Evolutionary conservation across 129 eudicot genomes (phyloP), one percentile per base, ranked within the genome.

Genomic region (Lactuca saligna): DNA sequence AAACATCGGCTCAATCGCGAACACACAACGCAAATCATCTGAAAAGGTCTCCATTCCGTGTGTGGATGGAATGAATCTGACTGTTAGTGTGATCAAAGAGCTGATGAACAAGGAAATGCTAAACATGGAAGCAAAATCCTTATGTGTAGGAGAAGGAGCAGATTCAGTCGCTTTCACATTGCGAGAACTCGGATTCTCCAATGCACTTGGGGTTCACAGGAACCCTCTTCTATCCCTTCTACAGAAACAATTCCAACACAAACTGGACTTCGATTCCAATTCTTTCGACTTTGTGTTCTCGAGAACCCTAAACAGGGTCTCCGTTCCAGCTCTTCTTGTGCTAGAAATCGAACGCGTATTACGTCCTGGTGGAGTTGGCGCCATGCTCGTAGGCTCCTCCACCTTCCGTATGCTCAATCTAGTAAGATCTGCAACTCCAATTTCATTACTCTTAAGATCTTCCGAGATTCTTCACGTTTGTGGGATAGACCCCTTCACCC

Each of bases 291-390:
- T 93, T 29, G 92, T 84, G 59, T 75, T 89, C 82, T 79, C 92
- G 17, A 56, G 78, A 74, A 86, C 83, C 62, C 77, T 87, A 5
- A 85, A 85, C 64, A 75, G 71, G 85, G 90, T 82, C 9, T 84
- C 88, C 1, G 95, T 93, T 17, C 98, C 98, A 0, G 83, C 92
- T 37, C 97, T 89, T 66, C 83, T 87, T 1, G 97, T 89, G 58
- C 65, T 75, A 11, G 98, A 93, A 75, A 80, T 89, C 9, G 98
- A 93, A 84, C 97, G 98, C 3, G 77, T 93, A 31, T 69, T 93
- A 32, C 86, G 87, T 6, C 95, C 98, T 0, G 97, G 95, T 66
- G 98, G 98, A 44, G 72, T 75, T 32, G 98, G 88, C 10, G 97
- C 89, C n/a, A 66, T 89, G 76, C 88, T 93, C 12, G 83, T 93